Evolutionary conservation across 768 basidiomycete species (phyloP).

Genomic region (Termitomyces sp.): DNA sequence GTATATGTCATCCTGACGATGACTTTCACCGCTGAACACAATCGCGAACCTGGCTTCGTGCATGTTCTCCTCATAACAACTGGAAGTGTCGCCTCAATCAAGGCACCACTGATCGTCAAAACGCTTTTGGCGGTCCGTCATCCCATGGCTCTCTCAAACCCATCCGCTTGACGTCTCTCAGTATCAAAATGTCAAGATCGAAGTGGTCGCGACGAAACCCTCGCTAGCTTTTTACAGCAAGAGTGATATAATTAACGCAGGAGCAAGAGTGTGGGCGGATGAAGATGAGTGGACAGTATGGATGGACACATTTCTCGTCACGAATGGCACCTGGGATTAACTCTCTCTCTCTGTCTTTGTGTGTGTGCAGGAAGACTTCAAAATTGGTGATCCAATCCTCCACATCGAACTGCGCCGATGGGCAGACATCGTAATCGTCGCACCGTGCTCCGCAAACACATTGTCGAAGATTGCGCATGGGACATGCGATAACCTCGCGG

Average conservation of each 20-base stretch:
- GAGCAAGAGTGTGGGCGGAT: conserved; percentile 80
- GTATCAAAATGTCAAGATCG: conserved; percentile 72
- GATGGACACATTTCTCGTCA: conserved; percentile 6
- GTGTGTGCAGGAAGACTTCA: conserved; percentile 54
- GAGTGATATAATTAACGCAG: conserved; percentile 43
- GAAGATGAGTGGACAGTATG: conserved; percentile 91
- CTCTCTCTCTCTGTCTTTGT: too few species aligned
- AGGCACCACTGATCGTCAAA: conserved; percentile 83
- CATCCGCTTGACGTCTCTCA: conserved; percentile 24
- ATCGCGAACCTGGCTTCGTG: conserved; percentile 37
- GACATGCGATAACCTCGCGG: conserved; percentile 86
- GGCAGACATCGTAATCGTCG: conserved; percentile 94
- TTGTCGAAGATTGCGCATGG: conserved; percentile 91
- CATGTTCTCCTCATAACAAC: conserved; percentile 86
- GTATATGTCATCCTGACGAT: too few species aligned
- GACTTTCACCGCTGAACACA: conserved; percentile 36
- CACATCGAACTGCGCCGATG: conserved; percentile 94
- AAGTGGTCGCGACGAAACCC: conserved; percentile 79
- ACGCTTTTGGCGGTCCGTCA: conserved; percentile 57
- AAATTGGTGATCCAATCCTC: conserved; percentile 86
- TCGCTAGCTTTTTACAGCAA: conserved; percentile 75
- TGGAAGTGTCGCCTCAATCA: conserved; percentile 95
- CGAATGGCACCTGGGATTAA: not conserved
- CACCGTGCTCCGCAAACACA: conserved; percentile 96
- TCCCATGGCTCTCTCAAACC: not conserved